Evolutionary conservation across 306 rosid genomes (phyloP), one percentile per base, ranked within the genome.

Genomic region (Castanea crenata): DNA sequence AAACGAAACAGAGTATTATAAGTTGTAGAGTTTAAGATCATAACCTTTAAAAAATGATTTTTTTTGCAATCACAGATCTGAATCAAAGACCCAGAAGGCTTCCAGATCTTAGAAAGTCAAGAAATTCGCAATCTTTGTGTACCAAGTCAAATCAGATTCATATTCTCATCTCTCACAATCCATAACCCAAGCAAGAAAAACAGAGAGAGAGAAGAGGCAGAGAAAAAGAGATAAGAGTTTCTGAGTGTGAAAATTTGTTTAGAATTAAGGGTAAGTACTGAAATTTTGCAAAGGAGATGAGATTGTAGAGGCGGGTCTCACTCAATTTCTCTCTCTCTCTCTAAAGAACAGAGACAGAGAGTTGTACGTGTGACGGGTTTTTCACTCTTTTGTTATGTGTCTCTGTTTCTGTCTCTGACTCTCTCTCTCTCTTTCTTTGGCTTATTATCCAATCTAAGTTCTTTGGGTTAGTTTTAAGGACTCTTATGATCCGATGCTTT

Each of bases 81-180:
- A 79, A 76, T 4, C 55, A 76, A 29, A 55, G 56, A 57, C 25
- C 73, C n/a, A 74, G 74, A 61, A 78, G 51, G 29, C 78, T 79
- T 82, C 87, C 89, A 54, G 77, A 83, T 74, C 83, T 46, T 67
- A 73, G 76, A 51, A 74, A 7, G 56, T 32, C 72, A 34, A 49
- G 57, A 27, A 44, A 32, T 58, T 27, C 84, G 55, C 72, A 55
- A 79, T 72, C 76, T 55, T 59, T 65, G 10, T 31, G 67, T 61
- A 55, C 10, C 74, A 51, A 49, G 74, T 23, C 76, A 79, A 84
- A 86, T 67, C 57, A 55, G 67, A 56, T 59, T 38, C 51, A 21
- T 51, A 12, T 58, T 58, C 72, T 81, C 78, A 72, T 73, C 67
- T 12, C 73, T 59, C 73, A 12, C 18, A 79, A 74, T 20, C 76